These are phyloP conservation scores for Phytophthora foliorum DNA, from an alignment of 352 stramenopile genomes.

Conservation along the genomic window DNA sequence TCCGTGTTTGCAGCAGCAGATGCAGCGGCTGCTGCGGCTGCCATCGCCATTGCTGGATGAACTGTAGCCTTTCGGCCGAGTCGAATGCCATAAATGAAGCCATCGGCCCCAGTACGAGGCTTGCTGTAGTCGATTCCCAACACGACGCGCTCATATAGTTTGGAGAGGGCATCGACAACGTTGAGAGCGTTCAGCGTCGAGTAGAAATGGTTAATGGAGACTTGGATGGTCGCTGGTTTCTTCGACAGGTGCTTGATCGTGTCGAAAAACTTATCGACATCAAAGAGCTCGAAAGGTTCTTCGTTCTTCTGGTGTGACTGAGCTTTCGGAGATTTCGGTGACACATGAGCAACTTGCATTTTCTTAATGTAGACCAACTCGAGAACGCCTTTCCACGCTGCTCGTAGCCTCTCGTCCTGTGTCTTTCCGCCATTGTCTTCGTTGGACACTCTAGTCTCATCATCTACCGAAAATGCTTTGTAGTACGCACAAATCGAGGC, in stretches of 20 bases:
- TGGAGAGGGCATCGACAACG: slow-evolving; percentile 67
- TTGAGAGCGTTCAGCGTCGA: slow-evolving; percentile 64
- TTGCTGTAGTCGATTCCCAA: slow-evolving; percentile 74
- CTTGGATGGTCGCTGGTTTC: slow-evolving; percentile 58
- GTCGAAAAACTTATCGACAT: slow-evolving; percentile 67
- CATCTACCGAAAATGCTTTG: slow-evolving; percentile 52
- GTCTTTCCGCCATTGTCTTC: slow-evolving; percentile 9
- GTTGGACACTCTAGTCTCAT: slow-evolving; percentile 45
- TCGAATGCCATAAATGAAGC: slow-evolving; percentile 77
- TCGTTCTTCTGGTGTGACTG: slow-evolving; percentile 13
- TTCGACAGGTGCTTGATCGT: slow-evolving; percentile 55
- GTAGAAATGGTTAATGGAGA: slow-evolving; percentile 66
- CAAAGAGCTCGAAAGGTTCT: slow-evolving; percentile 64
- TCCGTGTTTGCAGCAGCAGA: slow-evolving; percentile 29
- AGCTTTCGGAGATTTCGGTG: slow-evolving; percentile 12
- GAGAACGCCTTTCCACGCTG: slow-evolving; percentile 59
- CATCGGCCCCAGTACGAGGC: slow-evolving; percentile 52
- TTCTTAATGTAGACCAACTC: slow-evolving; percentile 78
- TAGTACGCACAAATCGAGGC: slow-evolving; percentile 73
- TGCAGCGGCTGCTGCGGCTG: slow-evolving; percentile 33
- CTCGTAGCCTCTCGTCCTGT: slow-evolving; percentile 46
- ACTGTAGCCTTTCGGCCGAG: slow-evolving; percentile 69
- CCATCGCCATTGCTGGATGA: slow-evolving; percentile 42
- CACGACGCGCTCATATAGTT: slow-evolving; percentile 71
- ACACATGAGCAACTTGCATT: slow-evolving; percentile 29